phyloP scores from a whole-genome alignment of 345 rosid genomes.

The Linum lewisii region DNA sequence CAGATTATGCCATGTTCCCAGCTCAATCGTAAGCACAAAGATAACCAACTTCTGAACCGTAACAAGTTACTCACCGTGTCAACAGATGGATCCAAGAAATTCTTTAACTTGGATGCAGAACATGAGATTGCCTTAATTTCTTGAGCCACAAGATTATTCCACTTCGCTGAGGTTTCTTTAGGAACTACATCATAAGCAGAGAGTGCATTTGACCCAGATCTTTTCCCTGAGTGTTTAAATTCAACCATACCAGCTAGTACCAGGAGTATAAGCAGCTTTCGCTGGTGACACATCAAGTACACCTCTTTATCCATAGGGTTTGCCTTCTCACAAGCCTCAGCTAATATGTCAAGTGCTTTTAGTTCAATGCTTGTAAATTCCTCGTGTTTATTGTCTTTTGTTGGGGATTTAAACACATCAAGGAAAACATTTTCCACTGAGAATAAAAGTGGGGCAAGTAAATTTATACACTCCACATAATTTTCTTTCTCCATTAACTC shows the following conservation, averaged over 20 bases:
- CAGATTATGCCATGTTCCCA: constrained; percentile 6
- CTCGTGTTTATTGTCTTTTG: constrained; percentile 30
- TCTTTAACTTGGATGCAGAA: constrained; percentile 52
- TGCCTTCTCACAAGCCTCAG: constrained; percentile 61
- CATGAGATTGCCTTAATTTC: constrained; percentile 72
- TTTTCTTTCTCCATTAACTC: constrained; percentile 70
- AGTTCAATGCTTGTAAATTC: constrained; percentile 49
- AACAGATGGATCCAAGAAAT: constrained; percentile 39
- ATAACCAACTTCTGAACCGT: constrained; percentile 4
- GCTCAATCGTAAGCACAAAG: constrained; percentile 7
- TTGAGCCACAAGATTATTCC: constrained; percentile 53
- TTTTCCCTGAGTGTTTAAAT: constrained; percentile 26
- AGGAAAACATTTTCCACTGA: constrained; percentile 34
- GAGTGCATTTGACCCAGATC: constrained; percentile 20
- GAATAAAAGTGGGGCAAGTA: constrained; percentile 74
- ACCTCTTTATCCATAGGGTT: constrained; percentile 52
- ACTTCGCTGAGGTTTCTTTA: constrained; percentile 36
- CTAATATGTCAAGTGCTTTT: constrained; percentile 56
- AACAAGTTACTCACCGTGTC: constrained; percentile 46
- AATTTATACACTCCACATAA: constrained; percentile 50
- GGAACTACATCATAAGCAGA: constrained; percentile 28
- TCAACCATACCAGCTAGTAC: constrained; percentile 42
- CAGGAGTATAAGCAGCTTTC: constrained; percentile 73
- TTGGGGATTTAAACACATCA: constrained; percentile 31
- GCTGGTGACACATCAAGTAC: constrained; percentile 56